Percentiles rank a stretch among this genome's conserved stretches.
Conservation (phyloP, 352 stramenopile species). For the Phytophthora tentaculata region DNA sequence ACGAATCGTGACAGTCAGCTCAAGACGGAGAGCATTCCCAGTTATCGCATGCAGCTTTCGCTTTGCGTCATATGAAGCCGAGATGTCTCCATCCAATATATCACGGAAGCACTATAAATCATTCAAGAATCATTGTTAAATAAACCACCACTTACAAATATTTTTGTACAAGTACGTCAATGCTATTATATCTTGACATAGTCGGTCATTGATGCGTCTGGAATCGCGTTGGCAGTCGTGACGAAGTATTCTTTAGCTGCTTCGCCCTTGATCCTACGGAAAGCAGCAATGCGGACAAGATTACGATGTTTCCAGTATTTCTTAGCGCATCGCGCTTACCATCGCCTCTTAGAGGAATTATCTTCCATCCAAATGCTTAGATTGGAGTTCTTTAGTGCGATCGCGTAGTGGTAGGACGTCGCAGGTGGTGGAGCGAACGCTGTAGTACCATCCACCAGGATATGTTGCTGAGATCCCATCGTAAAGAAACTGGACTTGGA, state of each 20-base stretch:
- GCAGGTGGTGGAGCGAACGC: no score
- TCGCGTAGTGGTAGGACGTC: conserved; percentile 11
- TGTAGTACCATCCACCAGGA: no score
- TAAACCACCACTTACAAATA: no score
- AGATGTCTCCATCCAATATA: neutral
- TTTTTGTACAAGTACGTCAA: neutral
- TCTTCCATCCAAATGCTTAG: conserved; percentile 34
- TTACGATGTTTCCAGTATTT: no score
- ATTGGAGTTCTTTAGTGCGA: conserved; percentile 23
- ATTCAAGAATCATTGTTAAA: neutral
- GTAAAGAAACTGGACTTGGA: no score
- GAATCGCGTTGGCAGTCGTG: conserved; percentile 18
- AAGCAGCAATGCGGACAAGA: no score
- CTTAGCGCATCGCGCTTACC: conserved; percentile 1
- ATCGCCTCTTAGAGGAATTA: conserved; percentile 23
- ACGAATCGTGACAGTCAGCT: neutral
- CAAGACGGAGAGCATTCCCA: neutral
- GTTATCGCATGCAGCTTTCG: neutral
- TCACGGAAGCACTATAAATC: neutral
- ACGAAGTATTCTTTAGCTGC: conserved; percentile 6
- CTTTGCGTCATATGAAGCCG: neutral
- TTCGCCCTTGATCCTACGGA: conserved; percentile 12
- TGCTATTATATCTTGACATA: no score
- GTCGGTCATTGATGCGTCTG: conserved; percentile 1
- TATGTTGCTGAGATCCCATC: no score